Base-by-base conservation (phyloP, 768 basidiomycete genomes). In the Rhizopogon sp. region DNA sequence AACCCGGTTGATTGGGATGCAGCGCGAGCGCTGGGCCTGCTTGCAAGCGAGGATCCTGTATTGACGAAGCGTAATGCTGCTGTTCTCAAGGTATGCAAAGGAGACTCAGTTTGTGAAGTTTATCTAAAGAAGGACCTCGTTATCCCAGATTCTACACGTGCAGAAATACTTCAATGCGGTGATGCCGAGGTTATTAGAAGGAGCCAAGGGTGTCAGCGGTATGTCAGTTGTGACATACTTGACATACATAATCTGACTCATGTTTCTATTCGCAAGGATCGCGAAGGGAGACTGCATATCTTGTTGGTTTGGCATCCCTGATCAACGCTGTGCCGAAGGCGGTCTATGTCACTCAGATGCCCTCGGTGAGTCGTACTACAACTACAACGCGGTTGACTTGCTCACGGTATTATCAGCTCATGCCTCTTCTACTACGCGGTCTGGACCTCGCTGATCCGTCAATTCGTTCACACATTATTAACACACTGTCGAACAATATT, bases 381-480 rank as follows among this genome's bases (percentile, higher is more conserved):
- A 16, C 43, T 25, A 7, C 53, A 17, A 44, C 44, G 44, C 16
- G 5, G 20, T 25, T 28, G 13, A 28, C 33, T 8, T 20, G 53
- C 13, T 54, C 17, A 35, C 25, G 4, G 14, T 47, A 50, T 39
- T 41, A 28, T 35, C n/a, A 98, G 95, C 80, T 98, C 11, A 81
- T 98, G 60, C 94, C 97, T 1, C 77, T 98, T 13, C 76, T 99
- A 5, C 73, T 99, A 42, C 88, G 89, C 14, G 88, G 92, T 3
- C 80, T 98, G 16, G 84, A 90, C 41, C 72, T 97, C 4, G 82
- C 85, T 3, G 86, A 93, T 66, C 70, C 80, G 8, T 77, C 81
- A 28, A 83, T 95, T 56, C 85, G 92, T 22, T 77, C 80, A 14
- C 85, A 88, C 70, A 86, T 94, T 47, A 88, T 98, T 54, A 83